phyloP scores from a whole-genome alignment of 176 grass and related monocot species.

The Pontederia crassipes region DNA sequence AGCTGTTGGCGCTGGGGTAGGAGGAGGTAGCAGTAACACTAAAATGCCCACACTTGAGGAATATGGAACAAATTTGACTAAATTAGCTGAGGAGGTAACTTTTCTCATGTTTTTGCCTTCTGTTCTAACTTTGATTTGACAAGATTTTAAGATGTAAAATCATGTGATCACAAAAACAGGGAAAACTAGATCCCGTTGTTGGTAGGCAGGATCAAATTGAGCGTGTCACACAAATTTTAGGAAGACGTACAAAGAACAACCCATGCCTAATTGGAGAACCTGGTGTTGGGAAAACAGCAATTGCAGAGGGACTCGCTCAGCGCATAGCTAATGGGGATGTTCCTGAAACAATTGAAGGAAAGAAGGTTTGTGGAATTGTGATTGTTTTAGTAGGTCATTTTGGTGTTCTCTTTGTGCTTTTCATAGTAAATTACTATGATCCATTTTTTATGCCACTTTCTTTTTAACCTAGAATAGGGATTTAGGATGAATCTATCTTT shows the following conservation, averaged over 20 bases:
- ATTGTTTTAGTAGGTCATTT: neutral
- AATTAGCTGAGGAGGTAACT: constrained; percentile 86
- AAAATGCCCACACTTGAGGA: constrained; percentile 98
- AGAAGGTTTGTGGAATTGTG: constrained; percentile 37
- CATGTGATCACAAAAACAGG: constrained; percentile 29
- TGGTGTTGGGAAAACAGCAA: constrained; percentile 97
- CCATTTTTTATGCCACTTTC: neutral
- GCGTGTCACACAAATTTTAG: constrained; percentile 85
- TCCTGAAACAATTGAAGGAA: constrained; percentile 96
- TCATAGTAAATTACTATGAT: no score
- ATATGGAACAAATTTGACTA: constrained; percentile 93
- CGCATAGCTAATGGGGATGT: constrained; percentile 78
- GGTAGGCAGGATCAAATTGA: constrained; percentile 86
- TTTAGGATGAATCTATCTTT: constrained; percentile 7
- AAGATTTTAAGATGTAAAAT: neutral
- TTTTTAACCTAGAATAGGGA: neutral
- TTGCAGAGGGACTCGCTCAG: constrained; percentile 94
- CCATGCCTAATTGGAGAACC: constrained; percentile 96
- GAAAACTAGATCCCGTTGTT: constrained; percentile 92
- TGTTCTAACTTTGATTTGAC: no score
- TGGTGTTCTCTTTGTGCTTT: constrained; percentile 2
- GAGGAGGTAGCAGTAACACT: constrained; percentile 74
- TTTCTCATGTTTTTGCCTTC: neutral
- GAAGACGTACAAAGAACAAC: constrained; percentile 93
- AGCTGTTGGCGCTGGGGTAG: constrained; percentile 88